phyloP scores from a whole-genome alignment of 139 green algal genomes.

The Coccomyxa sp. region DNA sequence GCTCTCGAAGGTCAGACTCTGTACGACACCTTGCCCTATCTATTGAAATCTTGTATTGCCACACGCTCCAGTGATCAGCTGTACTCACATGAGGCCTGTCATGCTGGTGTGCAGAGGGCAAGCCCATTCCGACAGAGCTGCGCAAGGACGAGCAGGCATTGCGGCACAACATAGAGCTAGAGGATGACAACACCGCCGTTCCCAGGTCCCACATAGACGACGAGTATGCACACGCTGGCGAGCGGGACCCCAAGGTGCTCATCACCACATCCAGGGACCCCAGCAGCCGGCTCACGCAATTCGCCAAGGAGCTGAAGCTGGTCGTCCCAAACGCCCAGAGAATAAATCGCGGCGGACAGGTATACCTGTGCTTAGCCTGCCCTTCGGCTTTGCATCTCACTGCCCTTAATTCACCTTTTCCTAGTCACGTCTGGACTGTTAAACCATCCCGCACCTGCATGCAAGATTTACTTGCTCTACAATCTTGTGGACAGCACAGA shows the following conservation, averaged over 20 bases:
- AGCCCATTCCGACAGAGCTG: constrained; percentile 94
- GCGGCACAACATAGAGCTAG: constrained; percentile 79
- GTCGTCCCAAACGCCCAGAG: constrained; percentile 89
- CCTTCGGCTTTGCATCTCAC: background rate
- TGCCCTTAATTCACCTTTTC: no score
- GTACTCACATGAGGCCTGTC: background rate
- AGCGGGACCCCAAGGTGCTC: constrained; percentile 85
- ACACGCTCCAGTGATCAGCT: no score
- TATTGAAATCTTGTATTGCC: no score
- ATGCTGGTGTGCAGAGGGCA: constrained; percentile 86
- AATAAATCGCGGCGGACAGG: constrained; percentile 85
- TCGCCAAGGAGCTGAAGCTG: constrained; percentile 97
- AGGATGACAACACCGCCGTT: constrained; percentile 96
- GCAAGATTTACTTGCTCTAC: no score
- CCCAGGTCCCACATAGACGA: constrained; percentile 89
- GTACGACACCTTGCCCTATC: no score
- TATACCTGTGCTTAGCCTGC: constrained; percentile 11
- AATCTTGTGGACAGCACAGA: background rate
- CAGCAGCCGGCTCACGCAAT: constrained; percentile 82
- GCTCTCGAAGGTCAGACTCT: constrained; percentile 71
- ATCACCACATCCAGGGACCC: constrained; percentile 94
- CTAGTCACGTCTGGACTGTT: no score
- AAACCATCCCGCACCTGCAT: no score
- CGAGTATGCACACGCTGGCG: constrained; percentile 90
- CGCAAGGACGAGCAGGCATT: constrained; percentile 72